These are phyloP conservation scores for Ramaria sp. DNA, from an alignment of 768 basidiomycete species.

Conservation along the genomic window DNA sequence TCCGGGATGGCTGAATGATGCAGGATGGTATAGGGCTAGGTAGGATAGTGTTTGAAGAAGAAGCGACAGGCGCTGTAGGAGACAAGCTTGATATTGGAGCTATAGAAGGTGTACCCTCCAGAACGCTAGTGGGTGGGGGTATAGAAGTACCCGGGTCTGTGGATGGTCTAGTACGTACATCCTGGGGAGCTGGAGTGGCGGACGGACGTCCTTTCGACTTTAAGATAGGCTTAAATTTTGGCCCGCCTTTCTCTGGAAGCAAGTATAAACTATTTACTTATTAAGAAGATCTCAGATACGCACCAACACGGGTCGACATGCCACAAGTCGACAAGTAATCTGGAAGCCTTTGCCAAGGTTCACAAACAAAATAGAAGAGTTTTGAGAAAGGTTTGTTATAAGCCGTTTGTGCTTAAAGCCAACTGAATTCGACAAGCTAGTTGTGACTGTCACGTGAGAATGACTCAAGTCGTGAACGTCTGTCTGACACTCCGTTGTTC, in stretches of 20 bases:
- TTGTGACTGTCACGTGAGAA: no score
- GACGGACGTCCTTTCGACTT: slow-evolving; percentile 7
- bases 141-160: not conserved
- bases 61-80: not conserved
- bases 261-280: not conserved
- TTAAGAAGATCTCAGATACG: not conserved
- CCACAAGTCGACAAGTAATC: not conserved
- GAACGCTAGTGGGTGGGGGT: not conserved
- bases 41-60: not conserved
- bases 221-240: slow-evolving; percentile 7
- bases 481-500: slow-evolving; percentile 50
- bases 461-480: no score
- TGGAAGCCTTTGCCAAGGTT: no score
- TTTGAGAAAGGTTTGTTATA: no score
- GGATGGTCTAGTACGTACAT: not conserved
- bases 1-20: not conserved
- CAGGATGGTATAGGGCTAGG: not conserved
- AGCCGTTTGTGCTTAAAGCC: no score
- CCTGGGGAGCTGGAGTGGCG: not conserved
- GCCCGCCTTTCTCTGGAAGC: slow-evolving; percentile 5
- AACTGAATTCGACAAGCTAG: no score
- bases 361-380: no score
- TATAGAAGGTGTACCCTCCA: not conserved
- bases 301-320: slow-evolving; percentile 5
- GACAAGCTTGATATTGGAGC: not conserved